Conservation (phyloP, 164 flowering plant genomes). For the Echeveria elegans region DNA sequence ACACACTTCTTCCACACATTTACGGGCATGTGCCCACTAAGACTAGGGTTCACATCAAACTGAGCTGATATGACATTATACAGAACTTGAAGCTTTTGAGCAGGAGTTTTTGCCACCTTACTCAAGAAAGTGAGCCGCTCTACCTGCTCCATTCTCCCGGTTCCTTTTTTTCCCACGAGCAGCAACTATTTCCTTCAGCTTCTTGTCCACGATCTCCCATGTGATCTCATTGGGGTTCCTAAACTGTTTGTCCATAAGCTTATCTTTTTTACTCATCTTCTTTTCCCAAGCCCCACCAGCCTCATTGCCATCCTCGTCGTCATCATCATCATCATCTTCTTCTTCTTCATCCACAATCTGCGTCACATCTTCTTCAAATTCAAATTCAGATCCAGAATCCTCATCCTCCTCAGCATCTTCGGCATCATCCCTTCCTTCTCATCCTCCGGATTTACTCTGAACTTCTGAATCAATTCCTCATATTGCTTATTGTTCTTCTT, state of each 20-base stretch:
- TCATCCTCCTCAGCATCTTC: conserved; percentile 21
- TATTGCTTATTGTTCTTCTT: conserved; percentile 85
- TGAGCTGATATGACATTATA: too few species aligned
- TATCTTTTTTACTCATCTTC: conserved; percentile 66
- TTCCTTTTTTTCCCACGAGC: conserved; percentile 91
- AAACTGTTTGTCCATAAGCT: conserved; percentile 68
- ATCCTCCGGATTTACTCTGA: conserved; percentile 60
- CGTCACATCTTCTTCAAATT: conserved; percentile 36
- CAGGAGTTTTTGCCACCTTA: conserved; percentile 89
- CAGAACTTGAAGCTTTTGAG: conserved; percentile 96
- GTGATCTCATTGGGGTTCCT: conserved; percentile 72
- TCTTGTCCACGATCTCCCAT: conserved; percentile 83
- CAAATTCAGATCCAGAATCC: conserved; percentile 23
- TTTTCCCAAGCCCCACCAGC: conserved; percentile 45
- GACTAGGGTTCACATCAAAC: conserved; percentile 87
- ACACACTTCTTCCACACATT: conserved; percentile 89
- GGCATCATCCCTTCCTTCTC: too few species aligned
- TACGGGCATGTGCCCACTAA: conserved; percentile 88
- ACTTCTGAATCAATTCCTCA: conserved; percentile 63
- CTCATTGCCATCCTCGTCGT: conserved; percentile 12
- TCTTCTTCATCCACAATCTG: conserved; percentile 10
- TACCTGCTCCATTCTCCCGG: too few species aligned
- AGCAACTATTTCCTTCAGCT: conserved; percentile 68
- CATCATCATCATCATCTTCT: conserved; percentile 18
- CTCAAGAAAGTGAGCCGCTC: conserved; percentile 91